Base-by-base conservation (phyloP, 2,329 filamentous ascomycete genomes). In the Sporothrix dimorphospora region DNA sequence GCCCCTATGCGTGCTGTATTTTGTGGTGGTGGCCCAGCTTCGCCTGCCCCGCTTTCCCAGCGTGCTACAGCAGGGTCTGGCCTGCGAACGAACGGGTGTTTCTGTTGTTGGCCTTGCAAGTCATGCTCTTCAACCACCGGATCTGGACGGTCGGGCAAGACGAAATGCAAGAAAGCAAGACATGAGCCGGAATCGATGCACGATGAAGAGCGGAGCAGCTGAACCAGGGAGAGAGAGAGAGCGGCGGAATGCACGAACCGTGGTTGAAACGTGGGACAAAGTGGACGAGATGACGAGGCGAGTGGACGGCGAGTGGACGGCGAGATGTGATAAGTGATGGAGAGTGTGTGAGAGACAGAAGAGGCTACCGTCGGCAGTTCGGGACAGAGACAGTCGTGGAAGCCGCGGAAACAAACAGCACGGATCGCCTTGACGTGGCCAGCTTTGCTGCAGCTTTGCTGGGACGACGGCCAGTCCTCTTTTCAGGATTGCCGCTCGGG, bases 191-290 rank as follows among this genome's bases (percentile, higher is more conserved):
- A n/a, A n/a, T n/a, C n/a, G n/a, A n/a, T n/a, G n/a, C n/a, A n/a
- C n/a, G n/a, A n/a, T n/a, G n/a, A 34, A 19, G 12, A 34, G 27
- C 53, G 53, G 53, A 57, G 53, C 14, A 34, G 53, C 53, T 34
- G 27, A 57, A 24, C 49, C 4, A 53, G n/a, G n/a, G n/a, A n/a
- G n/a, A 16, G 24, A 38, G 30, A 55, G 12, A 12, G 24, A 4
- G 19, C 30, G 12, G 19, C 55, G 55, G 55, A 40, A 61, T n/a
- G 55, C 40, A n/a, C 8, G 27, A 8, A 34, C 30, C 34, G 16
- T 59, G 55, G 55, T 40, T 21, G 34, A 34, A 61, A 61, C 16
- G 55, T 61, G 8, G 55, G 55, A 61, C 55, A 61, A 57, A 30
- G 5, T 27, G 9, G 21, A 12, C 9, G 7, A 55, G 24, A 30